phyloP scores from a whole-genome alignment of 495 filamentous ascomycete species.

The Niebla homalea region DNA sequence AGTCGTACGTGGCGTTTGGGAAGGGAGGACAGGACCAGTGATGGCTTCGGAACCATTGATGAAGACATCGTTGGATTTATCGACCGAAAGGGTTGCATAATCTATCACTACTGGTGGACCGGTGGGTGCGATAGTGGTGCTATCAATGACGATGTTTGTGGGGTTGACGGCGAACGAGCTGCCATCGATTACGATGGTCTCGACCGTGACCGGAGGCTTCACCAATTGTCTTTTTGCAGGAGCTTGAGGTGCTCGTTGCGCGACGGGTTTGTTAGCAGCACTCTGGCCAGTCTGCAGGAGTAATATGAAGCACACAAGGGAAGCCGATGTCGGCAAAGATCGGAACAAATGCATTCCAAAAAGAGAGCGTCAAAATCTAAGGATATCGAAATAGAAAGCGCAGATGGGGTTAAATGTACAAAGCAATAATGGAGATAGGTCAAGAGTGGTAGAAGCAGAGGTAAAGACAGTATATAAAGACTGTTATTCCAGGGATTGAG shows the following conservation, averaged over 20 bases:
- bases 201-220: background rate
- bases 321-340: constrained; percentile 1
- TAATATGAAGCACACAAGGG: background rate
- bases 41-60: background rate
- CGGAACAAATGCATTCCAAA: background rate
- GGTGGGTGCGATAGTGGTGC: background rate
- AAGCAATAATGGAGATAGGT: too few relatives aligned
- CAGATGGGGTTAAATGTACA: background rate
- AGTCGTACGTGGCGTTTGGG: background rate
- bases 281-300: background rate
- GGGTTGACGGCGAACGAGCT: constrained; percentile 1
- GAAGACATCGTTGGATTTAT: background rate
- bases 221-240: background rate
- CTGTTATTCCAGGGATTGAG: too few relatives aligned
- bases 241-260: background rate
- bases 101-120: background rate
- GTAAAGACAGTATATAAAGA: too few relatives aligned
- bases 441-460: too few relatives aligned
- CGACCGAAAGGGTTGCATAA: background rate
- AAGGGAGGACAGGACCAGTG: background rate
- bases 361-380: background rate
- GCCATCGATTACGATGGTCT: constrained; percentile 1
- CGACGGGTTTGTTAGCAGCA: background rate
- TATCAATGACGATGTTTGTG: constrained; percentile 4
- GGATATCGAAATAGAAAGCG: background rate